A percentile compares a stretch with the other conserved stretches of the same genome.
These are phyloP conservation scores for Podaxis sp. DNA, from an alignment of 768 basidiomycete genomes.

Conservation along the genomic window DNA sequence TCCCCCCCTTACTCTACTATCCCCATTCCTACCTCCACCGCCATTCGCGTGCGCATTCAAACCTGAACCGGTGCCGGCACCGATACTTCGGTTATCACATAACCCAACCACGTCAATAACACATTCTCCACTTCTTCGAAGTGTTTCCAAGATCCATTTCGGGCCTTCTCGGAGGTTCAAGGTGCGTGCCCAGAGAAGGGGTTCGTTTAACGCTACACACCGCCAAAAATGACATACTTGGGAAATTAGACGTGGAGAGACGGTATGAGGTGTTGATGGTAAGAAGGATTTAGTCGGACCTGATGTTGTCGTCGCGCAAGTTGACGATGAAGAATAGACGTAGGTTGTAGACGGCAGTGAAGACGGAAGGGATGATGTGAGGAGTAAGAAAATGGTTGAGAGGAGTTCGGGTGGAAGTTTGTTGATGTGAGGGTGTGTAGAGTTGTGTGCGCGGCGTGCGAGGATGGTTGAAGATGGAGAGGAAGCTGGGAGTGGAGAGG, in stretches of 20 bases:
- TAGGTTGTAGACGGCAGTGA: neutral
- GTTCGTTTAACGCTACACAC: neutral
- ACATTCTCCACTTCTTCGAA: constrained; percentile 5
- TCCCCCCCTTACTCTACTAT: neutral
- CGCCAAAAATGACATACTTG: constrained; percentile 13
- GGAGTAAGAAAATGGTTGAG: neutral
- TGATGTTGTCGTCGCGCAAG: neutral
- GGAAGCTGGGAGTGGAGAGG: neutral
- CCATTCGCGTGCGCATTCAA: neutral
- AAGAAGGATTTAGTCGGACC: neutral
- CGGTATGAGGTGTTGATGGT: neutral
- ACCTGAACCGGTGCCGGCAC: neutral
- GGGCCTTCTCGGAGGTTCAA: constrained; percentile 10
- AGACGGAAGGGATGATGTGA: neutral
- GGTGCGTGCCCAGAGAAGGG: constrained; percentile 6
- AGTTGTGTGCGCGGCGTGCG: neutral
- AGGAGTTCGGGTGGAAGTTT: constrained; percentile 6
- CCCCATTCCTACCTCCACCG: neutral
- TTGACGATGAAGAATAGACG: neutral
- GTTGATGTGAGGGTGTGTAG: neutral
- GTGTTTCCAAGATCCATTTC: constrained; percentile 3
- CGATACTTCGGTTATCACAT: neutral
- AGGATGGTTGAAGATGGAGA: neutral
- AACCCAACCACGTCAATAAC: constrained; percentile 1
- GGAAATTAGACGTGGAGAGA: neutral